These are phyloP conservation scores for Dipodascus geniculatus DNA, from an alignment of 805 yeast species.

Conservation along the genomic window DNA sequence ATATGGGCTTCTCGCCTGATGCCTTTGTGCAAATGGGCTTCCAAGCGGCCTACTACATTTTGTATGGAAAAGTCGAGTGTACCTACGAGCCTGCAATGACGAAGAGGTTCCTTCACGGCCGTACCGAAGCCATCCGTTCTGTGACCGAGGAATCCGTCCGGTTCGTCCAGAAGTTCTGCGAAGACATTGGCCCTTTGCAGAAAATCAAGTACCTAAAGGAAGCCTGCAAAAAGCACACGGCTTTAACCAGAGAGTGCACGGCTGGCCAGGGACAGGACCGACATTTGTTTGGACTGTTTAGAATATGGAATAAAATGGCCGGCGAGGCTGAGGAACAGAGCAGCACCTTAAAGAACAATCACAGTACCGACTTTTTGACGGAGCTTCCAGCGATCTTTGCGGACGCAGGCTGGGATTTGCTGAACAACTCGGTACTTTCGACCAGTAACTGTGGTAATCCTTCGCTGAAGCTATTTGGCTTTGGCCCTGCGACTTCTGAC, in stretches of 20 bases:
- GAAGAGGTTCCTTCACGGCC: constrained; percentile 71
- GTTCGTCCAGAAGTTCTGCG: constrained; percentile 82
- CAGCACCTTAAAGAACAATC: constrained; percentile 4
- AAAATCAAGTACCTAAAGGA: constrained; percentile 48
- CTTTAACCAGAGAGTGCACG: constrained; percentile 56
- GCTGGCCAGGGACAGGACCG: constrained; percentile 86
- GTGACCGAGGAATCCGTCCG: constrained; percentile 70
- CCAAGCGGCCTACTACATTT: constrained; percentile 84
- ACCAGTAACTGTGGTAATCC: constrained; percentile 94
- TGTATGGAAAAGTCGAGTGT: constrained; percentile 86
- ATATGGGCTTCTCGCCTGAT: constrained; percentile 83
- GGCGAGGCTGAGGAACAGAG: neutral
- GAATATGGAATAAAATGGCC: constrained; percentile 56
- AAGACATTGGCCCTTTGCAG: constrained; percentile 43
- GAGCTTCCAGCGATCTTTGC: constrained; percentile 67
- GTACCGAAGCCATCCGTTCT: constrained; percentile 85
- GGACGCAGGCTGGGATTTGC: constrained; percentile 78
- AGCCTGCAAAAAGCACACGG: constrained; percentile 63
- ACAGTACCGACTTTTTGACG: constrained; percentile 12
- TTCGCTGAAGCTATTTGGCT: constrained; percentile 74
- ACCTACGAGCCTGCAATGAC: constrained; percentile 98
- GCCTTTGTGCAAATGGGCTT: constrained; percentile 91
- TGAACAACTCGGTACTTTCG: constrained; percentile 69
- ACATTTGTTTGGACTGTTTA: constrained; percentile 75
- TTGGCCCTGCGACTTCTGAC: constrained; percentile 80